These are phyloP conservation scores for Cyclotella sp. DNA, from an alignment of 108 stramenopile genomes.

Conservation along the genomic window DNA sequence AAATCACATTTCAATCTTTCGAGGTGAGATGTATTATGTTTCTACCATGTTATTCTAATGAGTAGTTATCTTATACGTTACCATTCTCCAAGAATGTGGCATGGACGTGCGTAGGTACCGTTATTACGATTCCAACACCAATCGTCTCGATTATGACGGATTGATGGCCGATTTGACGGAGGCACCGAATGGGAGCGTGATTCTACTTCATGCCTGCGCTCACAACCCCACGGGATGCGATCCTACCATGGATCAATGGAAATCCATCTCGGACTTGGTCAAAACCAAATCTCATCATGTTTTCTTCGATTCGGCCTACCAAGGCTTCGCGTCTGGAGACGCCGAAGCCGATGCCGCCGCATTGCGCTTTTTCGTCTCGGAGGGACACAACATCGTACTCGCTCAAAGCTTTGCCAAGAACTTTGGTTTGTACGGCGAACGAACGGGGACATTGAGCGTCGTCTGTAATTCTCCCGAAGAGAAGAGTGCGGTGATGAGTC, in stretches of 20 bases:
- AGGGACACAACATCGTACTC: slow-evolving; percentile 90
- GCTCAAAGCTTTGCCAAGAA: slow-evolving; percentile 99
- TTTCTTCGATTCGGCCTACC: slow-evolving; percentile 98
- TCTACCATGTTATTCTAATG: too few relatives aligned
- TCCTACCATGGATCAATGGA: slow-evolving; percentile 94
- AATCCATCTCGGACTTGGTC: slow-evolving; percentile 73
- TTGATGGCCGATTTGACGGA: slow-evolving; percentile 82
- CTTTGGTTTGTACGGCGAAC: slow-evolving; percentile 98
- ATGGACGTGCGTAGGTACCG: slow-evolving; percentile 87
- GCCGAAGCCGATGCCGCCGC: slow-evolving; percentile 93
- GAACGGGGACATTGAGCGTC: slow-evolving; percentile 93
- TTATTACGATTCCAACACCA: slow-evolving; percentile 90
- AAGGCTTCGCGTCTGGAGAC: slow-evolving; percentile 98
- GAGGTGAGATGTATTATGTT: too few relatives aligned
- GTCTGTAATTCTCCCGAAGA: slow-evolving; percentile 86
- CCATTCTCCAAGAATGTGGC: slow-evolving; percentile 61
- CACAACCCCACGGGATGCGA: slow-evolving; percentile 99
- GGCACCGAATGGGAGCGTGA: slow-evolving; percentile 86
- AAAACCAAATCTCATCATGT: slow-evolving; percentile 76
- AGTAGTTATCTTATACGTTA: too few relatives aligned
- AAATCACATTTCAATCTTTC: slow-evolving; percentile 95
- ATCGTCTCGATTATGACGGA: slow-evolving; percentile 88
- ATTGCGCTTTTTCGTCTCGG: slow-evolving; percentile 87
- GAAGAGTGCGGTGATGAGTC: slow-evolving; percentile 85
- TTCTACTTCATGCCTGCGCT: slow-evolving; percentile 98